A percentile compares a stretch with the other conserved stretches of the same genome.
phyloP scores from a whole-genome alignment of 768 basidiomycete species.

The Cyathus striatus region DNA sequence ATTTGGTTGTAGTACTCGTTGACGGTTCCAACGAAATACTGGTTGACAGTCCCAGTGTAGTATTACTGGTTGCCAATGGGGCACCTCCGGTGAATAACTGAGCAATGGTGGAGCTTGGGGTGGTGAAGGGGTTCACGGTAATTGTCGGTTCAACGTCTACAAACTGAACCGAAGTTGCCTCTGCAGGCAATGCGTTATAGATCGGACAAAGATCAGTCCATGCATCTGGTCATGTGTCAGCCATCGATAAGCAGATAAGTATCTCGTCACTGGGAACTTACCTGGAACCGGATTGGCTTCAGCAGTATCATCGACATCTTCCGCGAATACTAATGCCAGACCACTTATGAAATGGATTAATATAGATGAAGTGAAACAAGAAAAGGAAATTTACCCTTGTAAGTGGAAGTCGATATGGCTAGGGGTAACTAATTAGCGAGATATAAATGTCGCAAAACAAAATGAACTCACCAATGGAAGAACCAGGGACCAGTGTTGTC shows the following conservation, averaged over 20 bases:
- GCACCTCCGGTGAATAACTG: too few relatives aligned
- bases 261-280: slow-evolving; percentile 3
- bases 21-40: too few relatives aligned
- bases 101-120: too few relatives aligned
- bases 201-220: slow-evolving; percentile 33
- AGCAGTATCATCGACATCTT: slow-evolving; percentile 16
- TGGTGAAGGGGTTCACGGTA: too few relatives aligned
- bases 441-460: neutral
- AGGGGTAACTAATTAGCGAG: neutral
- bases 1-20: too few relatives aligned
- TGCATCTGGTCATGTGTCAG: slow-evolving; percentile 11
- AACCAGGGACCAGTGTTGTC: slow-evolving; percentile 51
- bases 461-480: slow-evolving; percentile 34
- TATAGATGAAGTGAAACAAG: neutral
- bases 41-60: too few relatives aligned
- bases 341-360: slow-evolving; percentile 12
- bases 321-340: slow-evolving; percentile 37
- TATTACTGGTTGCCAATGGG: too few relatives aligned
- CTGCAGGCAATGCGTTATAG: slow-evolving; percentile 18
- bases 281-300: slow-evolving; percentile 8
- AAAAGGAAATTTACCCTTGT: slow-evolving; percentile 21
- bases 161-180: slow-evolving; percentile 1
- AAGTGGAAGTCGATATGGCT: slow-evolving; percentile 55
- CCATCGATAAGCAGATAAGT: neutral
- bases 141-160: neutral